Base-by-base conservation (phyloP, 306 rosid genomes). In the Vigna mungo region DNA sequence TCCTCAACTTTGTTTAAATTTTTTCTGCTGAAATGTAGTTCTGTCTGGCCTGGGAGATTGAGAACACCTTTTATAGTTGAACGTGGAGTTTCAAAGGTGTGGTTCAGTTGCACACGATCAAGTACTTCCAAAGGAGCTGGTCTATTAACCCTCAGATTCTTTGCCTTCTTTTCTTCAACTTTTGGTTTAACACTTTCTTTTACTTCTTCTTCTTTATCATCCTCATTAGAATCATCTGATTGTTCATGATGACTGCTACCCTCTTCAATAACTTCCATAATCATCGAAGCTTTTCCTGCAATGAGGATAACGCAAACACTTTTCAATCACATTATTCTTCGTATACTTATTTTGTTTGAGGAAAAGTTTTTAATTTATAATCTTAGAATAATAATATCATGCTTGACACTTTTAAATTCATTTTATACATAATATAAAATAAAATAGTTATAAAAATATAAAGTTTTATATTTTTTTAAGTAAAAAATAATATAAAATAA, bases 121-220 rank as follows among this genome's bases (percentile, higher is more conserved):
- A 87, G 91, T 7, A 91, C 64, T 55, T 88, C 90, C 48, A 89
- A 72, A 7, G 90, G 87, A 48, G 91, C 84, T 36, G 91, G 90
- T 79, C 63, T 87, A 16, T 54, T 32, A 1, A 20, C 51, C 18
- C 18, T 77, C 0, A 37, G 0, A 25, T 63, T 74, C 23, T 71
- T 48, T 14, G 82, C 15, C 66, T 80, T 72, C 53, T 61, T 43
- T 55, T 10, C 80, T 20, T 52, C 63, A 63, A 70, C 62, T 66
- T 49, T 78, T 36, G 73, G 68, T n/a, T 49, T 54, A 48, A 4
- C 58, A 4, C 21, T 13, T 27, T 75, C 66, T 13, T 48, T 61
- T 3, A 37, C 74, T 27, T 64, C 49, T 4, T 54, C 63, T 16
- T 55, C 63, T 16, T 55, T 75, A 3, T 87, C 78, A 3, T 77